Percentiles rank a stretch among this genome's conserved stretches.
These are phyloP conservation scores for Moesziomyces sp. DNA, from an alignment of 1,284 basidiomycete species.

Conservation along the genomic window DNA sequence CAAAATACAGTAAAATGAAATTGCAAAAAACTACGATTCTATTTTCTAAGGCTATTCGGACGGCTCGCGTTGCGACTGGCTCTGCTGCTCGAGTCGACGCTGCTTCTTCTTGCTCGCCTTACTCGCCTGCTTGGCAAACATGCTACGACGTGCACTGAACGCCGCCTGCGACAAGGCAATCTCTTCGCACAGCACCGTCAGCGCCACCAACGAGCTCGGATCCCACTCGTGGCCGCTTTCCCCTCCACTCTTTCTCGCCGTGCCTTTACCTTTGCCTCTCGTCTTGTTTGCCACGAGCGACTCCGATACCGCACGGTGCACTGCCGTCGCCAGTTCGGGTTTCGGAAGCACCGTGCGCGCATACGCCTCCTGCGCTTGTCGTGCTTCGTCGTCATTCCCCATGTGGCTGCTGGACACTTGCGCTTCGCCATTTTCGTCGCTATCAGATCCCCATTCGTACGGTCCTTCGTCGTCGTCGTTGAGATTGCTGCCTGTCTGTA, in stretches of 20 bases:
- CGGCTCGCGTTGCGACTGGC: neutral
- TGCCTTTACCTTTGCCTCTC: too few species aligned
- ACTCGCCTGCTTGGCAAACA: conserved; percentile 31
- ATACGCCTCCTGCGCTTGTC: neutral
- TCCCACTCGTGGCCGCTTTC: conserved; percentile 13
- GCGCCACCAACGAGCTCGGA: conserved; percentile 18
- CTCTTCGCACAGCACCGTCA: conserved; percentile 32
- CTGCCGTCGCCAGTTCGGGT: neutral
- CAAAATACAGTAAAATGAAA: too few species aligned
- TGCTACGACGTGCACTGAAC: conserved; percentile 25
- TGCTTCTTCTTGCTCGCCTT: neutral
- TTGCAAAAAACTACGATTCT: too few species aligned
- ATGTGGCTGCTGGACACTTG: neutral
- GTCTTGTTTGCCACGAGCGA: conserved; percentile 1
- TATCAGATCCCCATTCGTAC: conserved; percentile 14
- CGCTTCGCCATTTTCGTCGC: too few species aligned
- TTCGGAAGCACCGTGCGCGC: conserved; percentile 1
- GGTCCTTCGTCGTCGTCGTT: neutral
- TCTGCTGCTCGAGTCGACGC: neutral
- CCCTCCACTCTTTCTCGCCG: neutral
- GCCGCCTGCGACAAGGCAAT: conserved; percentile 23
- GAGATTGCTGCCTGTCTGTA: too few species aligned
- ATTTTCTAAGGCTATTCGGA: too few species aligned
- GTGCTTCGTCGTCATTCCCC: too few species aligned
- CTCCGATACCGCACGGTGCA: conserved; percentile 9